These are phyloP conservation scores for Chionographis japonica DNA, from an alignment of 106 monocot species.

Conservation along the genomic window DNA sequence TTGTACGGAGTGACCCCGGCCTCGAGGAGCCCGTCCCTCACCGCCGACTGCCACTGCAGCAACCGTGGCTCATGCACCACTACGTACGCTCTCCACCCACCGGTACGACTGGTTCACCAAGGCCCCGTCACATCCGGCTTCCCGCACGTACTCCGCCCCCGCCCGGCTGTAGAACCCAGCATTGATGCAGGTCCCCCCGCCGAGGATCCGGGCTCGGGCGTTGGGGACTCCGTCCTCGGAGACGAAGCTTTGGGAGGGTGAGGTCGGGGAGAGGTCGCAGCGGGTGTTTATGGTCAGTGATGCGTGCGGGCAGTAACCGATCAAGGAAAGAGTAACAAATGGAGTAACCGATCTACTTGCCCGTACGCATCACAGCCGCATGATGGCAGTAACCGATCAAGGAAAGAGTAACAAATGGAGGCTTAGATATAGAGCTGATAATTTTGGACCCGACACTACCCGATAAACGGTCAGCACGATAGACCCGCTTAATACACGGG, in stretches of 20 bases:
- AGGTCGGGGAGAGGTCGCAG: constrained; percentile 45
- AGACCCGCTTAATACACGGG: too few species aligned
- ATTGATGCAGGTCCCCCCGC: constrained; percentile 64
- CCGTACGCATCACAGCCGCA: too few species aligned
- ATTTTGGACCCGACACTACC: too few species aligned
- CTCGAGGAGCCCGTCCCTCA: constrained; percentile 56
- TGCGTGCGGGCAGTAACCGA: too few species aligned
- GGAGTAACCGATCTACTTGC: too few species aligned
- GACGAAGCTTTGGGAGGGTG: constrained; percentile 57
- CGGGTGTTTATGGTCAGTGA: constrained; percentile 29
- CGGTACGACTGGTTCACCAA: constrained; percentile 49
- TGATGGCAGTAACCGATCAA: too few species aligned
- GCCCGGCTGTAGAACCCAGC: constrained; percentile 68
- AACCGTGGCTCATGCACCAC: constrained; percentile 34
- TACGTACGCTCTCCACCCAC: constrained; percentile 42
- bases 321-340: too few species aligned
- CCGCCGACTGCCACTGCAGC: constrained; percentile 56
- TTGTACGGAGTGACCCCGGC: constrained; percentile 50
- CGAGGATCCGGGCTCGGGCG: constrained; percentile 55
- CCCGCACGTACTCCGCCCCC: constrained; percentile 20
- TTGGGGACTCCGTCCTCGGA: constrained; percentile 66
- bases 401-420: too few species aligned
- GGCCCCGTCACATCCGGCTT: constrained; percentile 42
- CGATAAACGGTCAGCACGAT: too few species aligned
- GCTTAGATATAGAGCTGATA: too few species aligned